phyloP scores from a whole-genome alignment of 495 filamentous ascomycete species.

The Chaetomium cochliodes region DNA sequence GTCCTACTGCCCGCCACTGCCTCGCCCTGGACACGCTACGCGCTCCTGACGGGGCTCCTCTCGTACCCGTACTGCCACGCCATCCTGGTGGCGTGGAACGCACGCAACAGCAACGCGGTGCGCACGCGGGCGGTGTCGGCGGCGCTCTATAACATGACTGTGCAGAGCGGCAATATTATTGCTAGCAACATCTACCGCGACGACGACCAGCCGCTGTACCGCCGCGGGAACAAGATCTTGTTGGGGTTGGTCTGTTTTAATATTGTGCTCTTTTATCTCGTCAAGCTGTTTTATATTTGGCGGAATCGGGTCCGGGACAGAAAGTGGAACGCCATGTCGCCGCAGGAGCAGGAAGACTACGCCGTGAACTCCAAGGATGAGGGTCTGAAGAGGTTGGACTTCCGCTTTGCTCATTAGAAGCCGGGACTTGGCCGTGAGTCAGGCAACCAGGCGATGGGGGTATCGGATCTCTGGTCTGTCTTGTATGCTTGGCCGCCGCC shows the following conservation, averaged over 20 bases:
- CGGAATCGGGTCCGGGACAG: conserved; percentile 31
- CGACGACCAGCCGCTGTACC: conserved; percentile 67
- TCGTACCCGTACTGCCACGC: conserved; percentile 47
- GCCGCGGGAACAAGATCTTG: conserved; percentile 62
- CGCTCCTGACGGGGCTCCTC: conserved; percentile 53
- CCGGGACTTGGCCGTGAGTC: not conserved
- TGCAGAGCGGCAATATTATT: conserved; percentile 24
- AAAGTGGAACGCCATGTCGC: not conserved
- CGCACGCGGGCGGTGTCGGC: conserved; percentile 65
- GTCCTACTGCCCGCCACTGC: conserved; percentile 32
- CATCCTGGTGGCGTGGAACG: conserved; percentile 63
- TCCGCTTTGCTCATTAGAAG: not conserved
- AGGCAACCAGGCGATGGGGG: no score
- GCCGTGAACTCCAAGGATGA: no score
- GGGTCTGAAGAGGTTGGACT: no score
- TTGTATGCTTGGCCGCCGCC: no score
- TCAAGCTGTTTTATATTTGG: conserved; percentile 45
- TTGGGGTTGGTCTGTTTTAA: conserved; percentile 50
- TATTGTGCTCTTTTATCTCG: conserved; percentile 37
- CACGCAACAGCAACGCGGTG: conserved; percentile 65
- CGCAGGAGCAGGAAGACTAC: not conserved
- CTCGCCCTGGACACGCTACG: conserved; percentile 54
- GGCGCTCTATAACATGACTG: conserved; percentile 53
- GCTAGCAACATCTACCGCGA: conserved; percentile 30
- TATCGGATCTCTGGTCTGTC: no score